A percentile compares a stretch with the other conserved stretches of the same genome.
Conservation (phyloP, 352 stramenopile genomes). For the Pythium monospermum region DNA sequence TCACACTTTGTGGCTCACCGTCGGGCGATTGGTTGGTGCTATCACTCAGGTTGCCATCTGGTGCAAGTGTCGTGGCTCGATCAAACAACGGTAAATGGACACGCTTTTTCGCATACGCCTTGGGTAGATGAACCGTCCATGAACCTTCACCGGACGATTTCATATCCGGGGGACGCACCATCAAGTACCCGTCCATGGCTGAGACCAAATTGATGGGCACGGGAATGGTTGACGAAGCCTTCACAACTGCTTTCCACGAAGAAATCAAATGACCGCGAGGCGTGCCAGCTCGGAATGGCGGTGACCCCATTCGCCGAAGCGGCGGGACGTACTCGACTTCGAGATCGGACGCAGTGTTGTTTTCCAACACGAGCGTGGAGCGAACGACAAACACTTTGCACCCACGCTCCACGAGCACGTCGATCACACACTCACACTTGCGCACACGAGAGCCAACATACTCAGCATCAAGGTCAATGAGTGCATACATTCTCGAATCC, state of each 20-base stretch:
- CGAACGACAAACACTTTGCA: conserved; percentile 86
- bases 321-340: conserved; percentile 79
- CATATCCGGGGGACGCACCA: conserved; percentile 65
- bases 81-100: conserved; percentile 72
- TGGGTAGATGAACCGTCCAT: conserved; percentile 30
- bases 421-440: conserved; percentile 84
- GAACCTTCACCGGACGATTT: conserved; percentile 23
- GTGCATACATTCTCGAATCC: conserved; percentile 77
- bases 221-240: conserved; percentile 51
- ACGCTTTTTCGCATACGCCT: conserved; percentile 71
- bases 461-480: conserved; percentile 62
- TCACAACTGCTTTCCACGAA: conserved; percentile 66
- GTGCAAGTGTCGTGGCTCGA: conserved; percentile 12
- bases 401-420: conserved; percentile 79
- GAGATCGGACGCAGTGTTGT: conserved; percentile 80
- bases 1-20: conserved; percentile 30
- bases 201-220: conserved; percentile 74
- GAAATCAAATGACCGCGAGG: conserved; percentile 37
- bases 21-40: conserved; percentile 1
- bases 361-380: conserved; percentile 74
- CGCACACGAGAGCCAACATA: conserved; percentile 34
- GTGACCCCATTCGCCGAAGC: conserved; percentile 34
- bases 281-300: conserved; percentile 25
- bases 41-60: conserved; percentile 1
- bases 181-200: conserved; percentile 62